A percentile compares a stretch with the other conserved stretches of the same genome.
Evolutionary conservation across 345 rosid genomes (phyloP).

Genomic region (Linum trigynum): DNA sequence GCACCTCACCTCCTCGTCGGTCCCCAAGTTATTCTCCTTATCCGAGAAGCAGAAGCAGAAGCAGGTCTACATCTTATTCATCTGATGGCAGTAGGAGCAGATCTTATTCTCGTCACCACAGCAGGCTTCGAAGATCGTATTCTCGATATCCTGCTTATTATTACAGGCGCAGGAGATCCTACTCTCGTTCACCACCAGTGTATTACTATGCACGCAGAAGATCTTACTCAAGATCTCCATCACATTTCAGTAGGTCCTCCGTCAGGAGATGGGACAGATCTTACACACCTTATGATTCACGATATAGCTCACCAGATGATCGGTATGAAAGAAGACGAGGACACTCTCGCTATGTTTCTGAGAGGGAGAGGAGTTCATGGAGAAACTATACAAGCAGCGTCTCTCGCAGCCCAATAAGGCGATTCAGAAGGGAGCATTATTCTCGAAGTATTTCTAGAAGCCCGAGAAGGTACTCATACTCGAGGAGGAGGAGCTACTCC

Average conservation of each 20-base stretch:
- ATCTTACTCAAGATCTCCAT: slow-evolving; percentile 31
- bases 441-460: slow-evolving; percentile 9
- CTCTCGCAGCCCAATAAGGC: neutral
- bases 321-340: slow-evolving; percentile 17
- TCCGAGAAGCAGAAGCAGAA: slow-evolving; percentile 23
- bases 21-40: slow-evolving; percentile 47
- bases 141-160: slow-evolving; percentile 44
- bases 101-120: slow-evolving; percentile 29
- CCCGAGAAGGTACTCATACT: slow-evolving; percentile 11
- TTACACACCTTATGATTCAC: slow-evolving; percentile 28
- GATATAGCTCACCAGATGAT: slow-evolving; percentile 26
- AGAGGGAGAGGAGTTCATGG: slow-evolving; percentile 16
- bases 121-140: slow-evolving; percentile 13
- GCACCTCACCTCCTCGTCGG: slow-evolving; percentile 33
- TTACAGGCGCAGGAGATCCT: slow-evolving; percentile 22
- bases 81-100: slow-evolving; percentile 50
- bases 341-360: slow-evolving; percentile 4
- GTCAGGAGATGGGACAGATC: slow-evolving; percentile 33
- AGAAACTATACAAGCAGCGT: slow-evolving; percentile 7
- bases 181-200: slow-evolving; percentile 9
- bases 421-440: slow-evolving; percentile 8
- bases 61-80: slow-evolving; percentile 43
- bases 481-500: slow-evolving; percentile 2
- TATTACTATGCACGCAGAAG: slow-evolving; percentile 13
- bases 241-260: slow-evolving; percentile 46